These are phyloP conservation scores for Millerago galiae DNA, from an alignment of 805 yeast genomes.

Conservation along the genomic window DNA sequence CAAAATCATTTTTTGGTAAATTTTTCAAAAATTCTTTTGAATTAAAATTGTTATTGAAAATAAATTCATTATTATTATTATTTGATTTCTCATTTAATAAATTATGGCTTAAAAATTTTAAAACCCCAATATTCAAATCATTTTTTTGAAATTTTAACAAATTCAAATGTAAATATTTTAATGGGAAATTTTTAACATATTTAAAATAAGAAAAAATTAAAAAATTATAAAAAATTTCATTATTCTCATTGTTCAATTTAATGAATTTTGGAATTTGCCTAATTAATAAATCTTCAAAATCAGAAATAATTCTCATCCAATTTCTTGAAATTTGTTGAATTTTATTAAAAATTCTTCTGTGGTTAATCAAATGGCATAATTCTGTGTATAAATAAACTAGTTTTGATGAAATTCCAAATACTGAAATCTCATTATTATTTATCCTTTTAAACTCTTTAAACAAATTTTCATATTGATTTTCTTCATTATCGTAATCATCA, in stretches of 20 bases:
- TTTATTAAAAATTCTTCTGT: slow-evolving; percentile 33
- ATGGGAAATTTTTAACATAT: slow-evolving; percentile 19
- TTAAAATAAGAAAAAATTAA: slow-evolving; percentile 16
- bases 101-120: slow-evolving; percentile 5
- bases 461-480: slow-evolving; percentile 4
- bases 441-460: slow-evolving; percentile 1
- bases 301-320: slow-evolving; percentile 42
- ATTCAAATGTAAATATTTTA: slow-evolving; percentile 10
- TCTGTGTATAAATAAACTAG: slow-evolving; percentile 32
- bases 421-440: slow-evolving; percentile 2
- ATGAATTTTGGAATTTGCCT: slow-evolving; percentile 14
- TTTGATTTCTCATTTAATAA: not conserved
- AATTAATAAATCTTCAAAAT: slow-evolving; percentile 35
- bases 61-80: not conserved
- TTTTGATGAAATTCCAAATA: slow-evolving; percentile 14
- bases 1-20: not conserved
- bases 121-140: slow-evolving; percentile 4
- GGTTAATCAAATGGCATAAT: slow-evolving; percentile 38
- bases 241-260: not conserved
- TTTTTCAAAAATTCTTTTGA: slow-evolving; percentile 1
- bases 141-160: slow-evolving; percentile 5
- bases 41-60: not conserved
- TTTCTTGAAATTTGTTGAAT: slow-evolving; percentile 36
- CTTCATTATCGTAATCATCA: slow-evolving; percentile 2
- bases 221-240: slow-evolving; percentile 12